phyloP scores from a whole-genome alignment of 202 grass and related monocot genomes.

The Schoenoplectus tabernaemontani region DNA sequence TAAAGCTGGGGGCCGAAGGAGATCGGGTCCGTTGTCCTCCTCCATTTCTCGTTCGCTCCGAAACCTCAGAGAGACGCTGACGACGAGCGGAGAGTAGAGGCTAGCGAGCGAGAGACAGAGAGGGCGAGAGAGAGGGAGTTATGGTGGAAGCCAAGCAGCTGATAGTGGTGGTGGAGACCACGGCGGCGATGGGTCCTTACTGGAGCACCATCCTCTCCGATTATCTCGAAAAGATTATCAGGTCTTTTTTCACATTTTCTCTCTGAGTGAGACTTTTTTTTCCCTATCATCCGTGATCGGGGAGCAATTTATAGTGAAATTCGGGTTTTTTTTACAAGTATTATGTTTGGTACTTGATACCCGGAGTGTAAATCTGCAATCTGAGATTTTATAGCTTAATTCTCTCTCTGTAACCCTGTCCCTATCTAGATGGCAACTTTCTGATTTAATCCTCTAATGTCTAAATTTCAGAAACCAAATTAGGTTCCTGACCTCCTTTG shows the following conservation, averaged over 20 bases:
- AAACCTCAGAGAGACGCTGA: not conserved
- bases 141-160: constrained; percentile 44
- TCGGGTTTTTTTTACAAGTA: not conserved
- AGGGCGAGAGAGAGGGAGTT: constrained; percentile 4
- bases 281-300: not conserved
- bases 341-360: not conserved
- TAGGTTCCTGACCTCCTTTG: too few species aligned
- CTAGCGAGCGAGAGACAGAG: not conserved
- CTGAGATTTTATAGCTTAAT: not conserved
- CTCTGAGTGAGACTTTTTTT: not conserved
- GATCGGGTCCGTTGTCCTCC: not conserved
- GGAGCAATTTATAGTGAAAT: not conserved
- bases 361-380: not conserved
- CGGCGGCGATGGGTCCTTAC: constrained; percentile 59
- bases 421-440: constrained; percentile 5
- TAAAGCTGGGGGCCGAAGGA: constrained; percentile 3
- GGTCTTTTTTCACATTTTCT: constrained; percentile 22
- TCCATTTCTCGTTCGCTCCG: not conserved
- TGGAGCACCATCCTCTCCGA: constrained; percentile 55
- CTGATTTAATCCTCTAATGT: not conserved
- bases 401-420: not conserved
- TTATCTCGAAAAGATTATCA: constrained; percentile 90
- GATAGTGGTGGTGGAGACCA: constrained; percentile 62
- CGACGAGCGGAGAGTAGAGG: not conserved
- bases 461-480: not conserved